Percentiles rank a stretch among this genome's conserved stretches.
These are phyloP conservation scores for Arabidopsis hybrid DNA, from an alignment of 441 rosid species.

Conservation along the genomic window DNA sequence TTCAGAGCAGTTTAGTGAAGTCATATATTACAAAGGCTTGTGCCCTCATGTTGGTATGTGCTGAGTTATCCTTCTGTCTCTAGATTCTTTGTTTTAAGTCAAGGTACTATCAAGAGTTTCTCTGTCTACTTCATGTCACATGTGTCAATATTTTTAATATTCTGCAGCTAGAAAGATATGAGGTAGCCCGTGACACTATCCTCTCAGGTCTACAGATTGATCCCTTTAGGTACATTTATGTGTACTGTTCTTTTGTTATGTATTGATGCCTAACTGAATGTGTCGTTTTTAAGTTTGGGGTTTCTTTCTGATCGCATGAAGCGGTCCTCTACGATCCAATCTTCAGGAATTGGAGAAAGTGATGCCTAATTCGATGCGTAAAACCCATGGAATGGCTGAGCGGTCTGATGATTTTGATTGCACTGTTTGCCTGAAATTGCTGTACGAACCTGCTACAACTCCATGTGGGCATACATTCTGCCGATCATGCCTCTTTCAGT, in stretches of 20 bases:
- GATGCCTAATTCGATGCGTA: constrained; percentile 44
- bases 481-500: constrained; percentile 84
- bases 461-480: constrained; percentile 99
- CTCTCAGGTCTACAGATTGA: constrained; percentile 91
- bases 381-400: constrained; percentile 60
- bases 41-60: constrained; percentile 80
- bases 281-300: constrained; percentile 36
- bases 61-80: not conserved
- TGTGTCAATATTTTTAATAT: constrained; percentile 5
- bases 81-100: not conserved
- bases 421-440: constrained; percentile 88
- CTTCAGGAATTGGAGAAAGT: constrained; percentile 70
- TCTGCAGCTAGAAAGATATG: constrained; percentile 88
- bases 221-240: constrained; percentile 75
- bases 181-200: constrained; percentile 72
- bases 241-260: constrained; percentile 15
- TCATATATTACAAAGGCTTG: constrained; percentile 69
- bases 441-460: constrained; percentile 89
- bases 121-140: constrained; percentile 26
- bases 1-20: constrained; percentile 60
- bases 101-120: constrained; percentile 25
- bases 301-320: constrained; percentile 63
- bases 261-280: constrained; percentile 31
- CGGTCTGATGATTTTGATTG: constrained; percentile 93
- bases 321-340: constrained; percentile 79